A percentile compares a stretch with the other conserved stretches of the same genome.
Evolutionary conservation across 768 basidiomycete species (phyloP).

Genomic region (Rhodotorula taiwanensis): DNA sequence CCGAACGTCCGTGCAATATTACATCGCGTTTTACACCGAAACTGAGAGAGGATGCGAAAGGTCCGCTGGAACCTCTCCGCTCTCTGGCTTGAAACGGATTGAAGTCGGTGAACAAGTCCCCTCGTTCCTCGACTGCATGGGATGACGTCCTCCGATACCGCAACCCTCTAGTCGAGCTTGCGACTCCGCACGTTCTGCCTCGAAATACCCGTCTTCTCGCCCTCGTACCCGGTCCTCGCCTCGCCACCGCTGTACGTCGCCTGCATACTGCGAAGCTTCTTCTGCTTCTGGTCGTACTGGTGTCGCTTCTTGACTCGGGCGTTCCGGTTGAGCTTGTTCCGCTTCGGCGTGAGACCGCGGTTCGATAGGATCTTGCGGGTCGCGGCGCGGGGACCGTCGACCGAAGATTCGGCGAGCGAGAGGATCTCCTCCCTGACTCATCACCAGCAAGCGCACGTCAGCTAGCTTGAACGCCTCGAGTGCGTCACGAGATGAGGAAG

Average conservation of each 20-base stretch:
- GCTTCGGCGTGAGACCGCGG: slow-evolving; percentile 83
- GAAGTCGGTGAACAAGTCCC: too few species aligned
- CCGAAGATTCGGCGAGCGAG: slow-evolving; percentile 27
- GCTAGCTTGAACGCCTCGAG: neutral
- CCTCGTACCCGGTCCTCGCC: slow-evolving; percentile 64
- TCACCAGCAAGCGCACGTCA: too few species aligned
- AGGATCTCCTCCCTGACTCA: slow-evolving; percentile 29
- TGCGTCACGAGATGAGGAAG: neutral
- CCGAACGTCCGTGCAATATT: too few species aligned
- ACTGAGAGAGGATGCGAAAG: too few species aligned
- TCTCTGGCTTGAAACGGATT: too few species aligned
- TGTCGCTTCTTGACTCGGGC: slow-evolving; percentile 94
- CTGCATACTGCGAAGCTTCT: slow-evolving; percentile 79
- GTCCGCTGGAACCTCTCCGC: too few species aligned
- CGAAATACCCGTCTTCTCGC: slow-evolving; percentile 71
- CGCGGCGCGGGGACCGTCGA: slow-evolving; percentile 72
- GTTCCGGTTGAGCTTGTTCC: slow-evolving; percentile 85
- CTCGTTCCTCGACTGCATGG: too few species aligned
- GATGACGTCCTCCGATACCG: neutral
- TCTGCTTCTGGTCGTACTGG: slow-evolving; percentile 89
- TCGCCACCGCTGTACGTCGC: slow-evolving; percentile 87
- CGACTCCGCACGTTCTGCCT: slow-evolving; percentile 19
- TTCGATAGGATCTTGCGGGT: slow-evolving; percentile 88
- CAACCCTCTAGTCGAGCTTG: slow-evolving; percentile 25
- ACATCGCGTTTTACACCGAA: too few species aligned